phyloP scores from a whole-genome alignment of 2,329 filamentous ascomycete species.

The Fusarium newnesense region DNA sequence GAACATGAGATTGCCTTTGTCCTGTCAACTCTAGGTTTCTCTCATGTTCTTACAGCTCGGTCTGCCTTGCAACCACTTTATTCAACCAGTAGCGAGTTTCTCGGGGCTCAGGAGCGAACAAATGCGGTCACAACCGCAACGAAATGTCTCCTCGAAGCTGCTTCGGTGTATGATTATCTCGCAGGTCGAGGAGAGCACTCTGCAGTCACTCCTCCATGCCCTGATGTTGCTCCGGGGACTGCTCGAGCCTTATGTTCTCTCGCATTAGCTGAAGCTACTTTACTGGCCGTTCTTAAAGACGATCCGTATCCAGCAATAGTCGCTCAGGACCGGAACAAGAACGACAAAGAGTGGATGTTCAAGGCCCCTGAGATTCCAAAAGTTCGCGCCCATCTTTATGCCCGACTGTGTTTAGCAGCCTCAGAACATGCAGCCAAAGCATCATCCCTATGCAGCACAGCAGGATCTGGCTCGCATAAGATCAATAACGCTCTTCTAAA shows the following conservation, averaged over 20 bases:
- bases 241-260: constrained; percentile 70
- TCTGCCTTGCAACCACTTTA: constrained; percentile 79
- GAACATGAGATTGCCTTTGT: constrained; percentile 87
- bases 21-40: constrained; percentile 79
- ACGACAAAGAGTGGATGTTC: constrained; percentile 97
- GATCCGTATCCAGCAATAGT: constrained; percentile 90
- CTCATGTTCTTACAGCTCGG: constrained; percentile 78
- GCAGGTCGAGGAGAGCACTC: constrained; percentile 63
- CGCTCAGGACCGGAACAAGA: constrained; percentile 81
- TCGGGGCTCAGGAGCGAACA: constrained; percentile 73
- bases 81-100: constrained; percentile 68
- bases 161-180: constrained; percentile 80
- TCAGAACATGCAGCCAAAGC: constrained; percentile 87
- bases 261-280: constrained; percentile 85
- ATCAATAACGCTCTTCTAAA: constrained; percentile 73
- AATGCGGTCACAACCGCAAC: constrained; percentile 78
- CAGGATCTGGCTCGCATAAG: constrained; percentile 54
- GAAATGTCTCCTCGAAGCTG: constrained; percentile 79
- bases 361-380: constrained; percentile 87
- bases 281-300: constrained; percentile 91
- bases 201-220: constrained; percentile 55
- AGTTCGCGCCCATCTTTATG: constrained; percentile 88
- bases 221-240: constrained; percentile 64
- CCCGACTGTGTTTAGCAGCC: constrained; percentile 85
- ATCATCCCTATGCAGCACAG: constrained; percentile 59